Conservation (phyloP, 176 grass and related monocot species). For the Triticum monococcum region DNA sequence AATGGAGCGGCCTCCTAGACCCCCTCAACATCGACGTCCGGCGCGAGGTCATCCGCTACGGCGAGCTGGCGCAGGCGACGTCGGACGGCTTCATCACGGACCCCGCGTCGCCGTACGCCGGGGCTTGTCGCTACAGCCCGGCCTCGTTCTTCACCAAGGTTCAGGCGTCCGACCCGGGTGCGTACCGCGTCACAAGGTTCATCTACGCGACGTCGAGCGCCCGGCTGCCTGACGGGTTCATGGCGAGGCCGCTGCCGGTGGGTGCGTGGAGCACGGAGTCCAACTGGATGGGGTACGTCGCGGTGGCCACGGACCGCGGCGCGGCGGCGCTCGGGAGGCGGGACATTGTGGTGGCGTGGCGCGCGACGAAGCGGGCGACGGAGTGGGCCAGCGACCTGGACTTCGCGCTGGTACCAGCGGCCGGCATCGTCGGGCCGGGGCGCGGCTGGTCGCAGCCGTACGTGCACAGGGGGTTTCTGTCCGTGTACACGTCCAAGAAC, state of each 20-base stretch:
- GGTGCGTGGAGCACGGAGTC: slow-evolving; percentile 53
- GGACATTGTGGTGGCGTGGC: slow-evolving; percentile 80
- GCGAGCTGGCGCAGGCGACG: slow-evolving; percentile 66
- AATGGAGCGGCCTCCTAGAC: slow-evolving; percentile 55
- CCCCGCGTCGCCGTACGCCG: slow-evolving; percentile 46
- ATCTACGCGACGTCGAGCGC: slow-evolving; percentile 72
- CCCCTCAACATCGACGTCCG: slow-evolving; percentile 62
- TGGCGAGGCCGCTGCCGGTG: slow-evolving; percentile 28
- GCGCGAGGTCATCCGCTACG: slow-evolving; percentile 59
- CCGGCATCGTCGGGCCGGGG: slow-evolving; percentile 36
- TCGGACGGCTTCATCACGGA: slow-evolving; percentile 70
- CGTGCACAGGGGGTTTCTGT: slow-evolving; percentile 76
- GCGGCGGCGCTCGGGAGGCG: slow-evolving; percentile 58
- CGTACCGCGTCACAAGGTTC: slow-evolving; percentile 60
- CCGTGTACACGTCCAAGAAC: slow-evolving; percentile 69
- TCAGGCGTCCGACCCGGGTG: slow-evolving; percentile 25
- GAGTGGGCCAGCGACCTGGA: slow-evolving; percentile 81
- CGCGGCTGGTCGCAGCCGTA: slow-evolving; percentile 29
- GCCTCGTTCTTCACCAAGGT: slow-evolving; percentile 41
- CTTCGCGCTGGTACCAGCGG: slow-evolving; percentile 55
- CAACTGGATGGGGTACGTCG: slow-evolving; percentile 89
- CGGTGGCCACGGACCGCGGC: slow-evolving; percentile 68
- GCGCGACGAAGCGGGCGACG: slow-evolving; percentile 54
- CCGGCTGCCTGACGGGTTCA: slow-evolving; percentile 32
- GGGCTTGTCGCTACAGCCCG: slow-evolving; percentile 50